phyloP scores from a whole-genome alignment of 371 early-diverging fungal species.

The Mucor lusitanicus region DNA sequence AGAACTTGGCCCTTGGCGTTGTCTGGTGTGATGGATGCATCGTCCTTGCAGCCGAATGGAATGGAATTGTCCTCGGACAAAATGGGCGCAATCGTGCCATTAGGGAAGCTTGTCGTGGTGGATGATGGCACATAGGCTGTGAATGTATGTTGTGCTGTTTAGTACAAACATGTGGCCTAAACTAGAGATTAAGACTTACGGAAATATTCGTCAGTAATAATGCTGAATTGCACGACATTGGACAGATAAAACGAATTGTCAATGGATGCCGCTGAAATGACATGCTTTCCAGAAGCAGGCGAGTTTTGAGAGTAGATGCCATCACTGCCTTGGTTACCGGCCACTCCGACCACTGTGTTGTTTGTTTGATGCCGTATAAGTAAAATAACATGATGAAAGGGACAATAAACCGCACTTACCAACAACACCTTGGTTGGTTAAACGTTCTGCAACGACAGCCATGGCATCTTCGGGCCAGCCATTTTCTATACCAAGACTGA shows the following conservation, averaged over 20 bases:
- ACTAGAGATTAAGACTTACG: too few relatives aligned
- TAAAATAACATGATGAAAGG: constrained; percentile 35
- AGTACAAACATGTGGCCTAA: too few relatives aligned
- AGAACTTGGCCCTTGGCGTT: constrained; percentile 33
- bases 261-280: constrained; percentile 64
- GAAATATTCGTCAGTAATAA: constrained; percentile 20
- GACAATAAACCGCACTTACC: constrained; percentile 5
- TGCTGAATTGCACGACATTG: constrained; percentile 12
- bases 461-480: constrained; percentile 42
- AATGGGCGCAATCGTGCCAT: constrained; percentile 27
- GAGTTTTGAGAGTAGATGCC: constrained; percentile 49
- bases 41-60: constrained; percentile 34
- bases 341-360: constrained; percentile 50
- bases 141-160: too few relatives aligned
- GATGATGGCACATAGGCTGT: constrained; percentile 33
- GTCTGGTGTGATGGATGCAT: constrained; percentile 10
- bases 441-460: constrained; percentile 39
- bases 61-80: not conserved
- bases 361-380: constrained; percentile 21
- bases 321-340: constrained; percentile 57
- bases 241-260: constrained; percentile 37
- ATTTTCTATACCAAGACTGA: constrained; percentile 64
- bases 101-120: constrained; percentile 20
- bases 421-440: constrained; percentile 18
- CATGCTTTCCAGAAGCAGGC: constrained; percentile 52